Percentiles rank a stretch among this genome's conserved stretches.
Conservation (phyloP, 1,139 yeast species). For the Dujonia santamariae region DNA sequence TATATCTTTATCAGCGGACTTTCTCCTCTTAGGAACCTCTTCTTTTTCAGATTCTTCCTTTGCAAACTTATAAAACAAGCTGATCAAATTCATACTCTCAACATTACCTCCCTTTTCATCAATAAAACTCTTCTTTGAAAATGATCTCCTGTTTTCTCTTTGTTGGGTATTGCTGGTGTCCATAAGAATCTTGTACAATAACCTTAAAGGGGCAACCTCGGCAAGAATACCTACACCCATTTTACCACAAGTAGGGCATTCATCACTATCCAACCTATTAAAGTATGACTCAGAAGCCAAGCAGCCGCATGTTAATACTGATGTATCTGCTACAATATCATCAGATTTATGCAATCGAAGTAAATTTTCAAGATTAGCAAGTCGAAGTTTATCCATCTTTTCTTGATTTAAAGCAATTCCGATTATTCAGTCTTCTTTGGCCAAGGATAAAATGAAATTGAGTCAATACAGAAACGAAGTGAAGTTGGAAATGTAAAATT, state of each 20-base stretch:
- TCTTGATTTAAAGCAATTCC: too few species aligned
- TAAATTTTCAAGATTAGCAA: constrained; percentile 27
- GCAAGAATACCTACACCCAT: constrained; percentile 34
- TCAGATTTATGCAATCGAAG: constrained; percentile 21
- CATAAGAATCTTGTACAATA: constrained; percentile 40
- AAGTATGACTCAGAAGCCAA: constrained; percentile 52
- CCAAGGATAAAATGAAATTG: too few species aligned
- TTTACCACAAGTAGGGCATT: constrained; percentile 51
- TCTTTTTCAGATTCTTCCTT: constrained; percentile 26
- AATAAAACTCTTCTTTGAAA: constrained; percentile 2
- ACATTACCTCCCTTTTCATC: too few species aligned
- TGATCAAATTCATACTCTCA: constrained; percentile 35
- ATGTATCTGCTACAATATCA: constrained; percentile 44
- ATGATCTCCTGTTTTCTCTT: constrained; percentile 13
- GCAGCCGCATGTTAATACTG: constrained; percentile 70
- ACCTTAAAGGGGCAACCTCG: constrained; percentile 51
- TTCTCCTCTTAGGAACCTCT: neutral
- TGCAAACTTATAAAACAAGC: constrained; percentile 41
- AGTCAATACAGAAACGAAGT: too few species aligned
- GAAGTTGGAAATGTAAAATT: too few species aligned
- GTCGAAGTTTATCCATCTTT: constrained; percentile 26
- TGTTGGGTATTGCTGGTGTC: constrained; percentile 17
- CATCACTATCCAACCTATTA: constrained; percentile 15
- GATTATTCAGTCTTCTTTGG: too few species aligned
- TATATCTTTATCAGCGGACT: too few species aligned